phyloP scores from a whole-genome alignment of 176 grass and related monocot genomes.

The Stipa capillata region DNA sequence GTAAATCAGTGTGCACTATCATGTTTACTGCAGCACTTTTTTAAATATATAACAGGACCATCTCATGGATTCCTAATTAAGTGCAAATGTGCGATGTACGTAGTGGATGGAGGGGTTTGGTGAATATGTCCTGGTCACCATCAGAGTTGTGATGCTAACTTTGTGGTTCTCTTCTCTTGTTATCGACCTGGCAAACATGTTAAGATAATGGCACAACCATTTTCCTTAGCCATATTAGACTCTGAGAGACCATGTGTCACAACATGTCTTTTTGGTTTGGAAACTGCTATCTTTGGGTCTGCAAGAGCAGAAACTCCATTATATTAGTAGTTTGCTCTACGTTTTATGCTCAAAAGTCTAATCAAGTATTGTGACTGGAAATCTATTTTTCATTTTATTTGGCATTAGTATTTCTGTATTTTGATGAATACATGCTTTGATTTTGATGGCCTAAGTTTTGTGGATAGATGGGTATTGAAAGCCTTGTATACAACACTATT shows the following conservation, averaged over 20 bases:
- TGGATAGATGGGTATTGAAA: no score
- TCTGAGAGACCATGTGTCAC: neutral
- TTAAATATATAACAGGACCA: neutral
- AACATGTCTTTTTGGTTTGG: no score
- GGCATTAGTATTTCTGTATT: no score
- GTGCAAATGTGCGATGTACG: neutral
- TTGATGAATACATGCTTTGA: no score
- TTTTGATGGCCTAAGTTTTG: no score
- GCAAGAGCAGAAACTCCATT: neutral
- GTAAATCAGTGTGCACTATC: neutral
- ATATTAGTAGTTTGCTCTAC: neutral
- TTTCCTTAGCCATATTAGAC: neutral
- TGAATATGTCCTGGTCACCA: no score
- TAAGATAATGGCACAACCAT: neutral
- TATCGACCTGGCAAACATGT: neutral
- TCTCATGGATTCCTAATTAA: no score
- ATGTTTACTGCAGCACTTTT: neutral
- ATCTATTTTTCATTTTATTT: no score
- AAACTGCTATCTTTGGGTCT: no score
- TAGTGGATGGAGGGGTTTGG: neutral
- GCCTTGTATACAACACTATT: no score
- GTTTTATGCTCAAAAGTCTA: neutral
- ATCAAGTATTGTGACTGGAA: no score
- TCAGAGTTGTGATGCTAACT: neutral
- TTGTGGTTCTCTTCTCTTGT: neutral